Percentiles rank a stretch among this genome's conserved stretches.
phyloP scores from a whole-genome alignment of 1,139 yeast genomes.

The Suhomyces panamericanus region DNA sequence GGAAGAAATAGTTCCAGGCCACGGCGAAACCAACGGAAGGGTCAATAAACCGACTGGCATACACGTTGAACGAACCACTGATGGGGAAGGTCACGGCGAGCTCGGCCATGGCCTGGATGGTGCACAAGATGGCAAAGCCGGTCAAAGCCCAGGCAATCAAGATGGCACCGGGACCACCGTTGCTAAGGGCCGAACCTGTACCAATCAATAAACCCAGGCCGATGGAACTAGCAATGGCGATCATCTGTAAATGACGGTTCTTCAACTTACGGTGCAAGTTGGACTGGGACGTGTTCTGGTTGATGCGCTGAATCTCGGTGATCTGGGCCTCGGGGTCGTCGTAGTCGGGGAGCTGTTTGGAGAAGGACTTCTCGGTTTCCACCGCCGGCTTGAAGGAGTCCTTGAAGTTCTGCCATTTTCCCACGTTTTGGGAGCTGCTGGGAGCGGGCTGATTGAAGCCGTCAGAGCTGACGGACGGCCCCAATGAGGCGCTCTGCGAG shows the following conservation, averaged over 20 bases:
- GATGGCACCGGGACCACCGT: constrained; percentile 67
- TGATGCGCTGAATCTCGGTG: constrained; percentile 26
- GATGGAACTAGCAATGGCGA: constrained; percentile 33
- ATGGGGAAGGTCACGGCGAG: constrained; percentile 36
- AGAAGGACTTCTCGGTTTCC: constrained; percentile 20
- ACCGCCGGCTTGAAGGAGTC: constrained; percentile 42
- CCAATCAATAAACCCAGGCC: constrained; percentile 35
- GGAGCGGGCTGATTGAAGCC: neutral
- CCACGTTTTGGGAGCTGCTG: neutral
- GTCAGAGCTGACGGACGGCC: constrained; percentile 1
- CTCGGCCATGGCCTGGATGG: constrained; percentile 39
- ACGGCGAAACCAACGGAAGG: constrained; percentile 39
- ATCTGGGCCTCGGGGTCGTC: constrained; percentile 23
- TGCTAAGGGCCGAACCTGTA: constrained; percentile 25
- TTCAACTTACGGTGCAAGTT: constrained; percentile 27
- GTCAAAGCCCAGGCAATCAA: constrained; percentile 41
- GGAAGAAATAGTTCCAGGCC: constrained; percentile 36
- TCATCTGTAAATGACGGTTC: constrained; percentile 29
- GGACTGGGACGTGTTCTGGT: constrained; percentile 22
- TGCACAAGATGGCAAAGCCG: constrained; percentile 30
- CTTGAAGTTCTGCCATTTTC: constrained; percentile 40
- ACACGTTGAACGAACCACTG: constrained; percentile 35
- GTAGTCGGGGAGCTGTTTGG: constrained; percentile 14
- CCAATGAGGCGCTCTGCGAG: neutral
- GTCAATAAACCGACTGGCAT: constrained; percentile 35